These are phyloP conservation scores for Phoma sp. DNA, from an alignment of 2,329 filamentous ascomycete genomes.

Conservation along the genomic window DNA sequence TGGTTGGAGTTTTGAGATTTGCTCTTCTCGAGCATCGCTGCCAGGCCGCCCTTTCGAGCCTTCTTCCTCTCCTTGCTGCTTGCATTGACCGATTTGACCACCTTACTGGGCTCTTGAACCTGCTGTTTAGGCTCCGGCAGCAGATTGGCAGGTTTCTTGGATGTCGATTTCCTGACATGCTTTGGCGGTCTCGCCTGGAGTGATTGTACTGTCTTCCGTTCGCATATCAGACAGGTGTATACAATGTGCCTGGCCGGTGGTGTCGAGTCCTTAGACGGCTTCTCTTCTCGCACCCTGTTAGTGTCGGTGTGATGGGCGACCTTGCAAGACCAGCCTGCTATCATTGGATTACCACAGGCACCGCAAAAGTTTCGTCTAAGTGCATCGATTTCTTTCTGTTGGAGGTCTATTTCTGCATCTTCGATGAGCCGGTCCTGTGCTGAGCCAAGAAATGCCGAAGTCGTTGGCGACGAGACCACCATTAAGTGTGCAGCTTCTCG, in stretches of 20 bases:
- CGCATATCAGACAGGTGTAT: slow-evolving; percentile 43
- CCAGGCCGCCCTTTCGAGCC: slow-evolving; percentile 61
- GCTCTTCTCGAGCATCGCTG: slow-evolving; percentile 60
- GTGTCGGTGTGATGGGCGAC: slow-evolving; percentile 20
- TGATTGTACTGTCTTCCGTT: slow-evolving; percentile 38
- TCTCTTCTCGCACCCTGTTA: slow-evolving; percentile 3
- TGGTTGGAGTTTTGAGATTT: slow-evolving; percentile 46
- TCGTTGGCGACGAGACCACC: slow-evolving; percentile 40
- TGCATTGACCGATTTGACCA: slow-evolving; percentile 49
- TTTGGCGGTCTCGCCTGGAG: slow-evolving; percentile 29
- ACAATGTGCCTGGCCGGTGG: slow-evolving; percentile 27
- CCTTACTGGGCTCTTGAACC: slow-evolving; percentile 23
- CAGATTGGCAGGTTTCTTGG: neutral
- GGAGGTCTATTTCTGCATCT: slow-evolving; percentile 34
- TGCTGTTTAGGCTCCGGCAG: slow-evolving; percentile 3
- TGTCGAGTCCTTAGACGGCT: slow-evolving; percentile 9
- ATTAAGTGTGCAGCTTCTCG: slow-evolving; percentile 44
- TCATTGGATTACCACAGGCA: slow-evolving; percentile 48
- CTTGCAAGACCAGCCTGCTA: slow-evolving; percentile 48
- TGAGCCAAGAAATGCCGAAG: slow-evolving; percentile 42
- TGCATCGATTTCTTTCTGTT: slow-evolving; percentile 40
- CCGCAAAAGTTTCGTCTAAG: slow-evolving; percentile 44
- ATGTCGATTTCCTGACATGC: slow-evolving; percentile 24
- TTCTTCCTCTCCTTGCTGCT: slow-evolving; percentile 65
- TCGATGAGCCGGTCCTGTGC: slow-evolving; percentile 38